These are phyloP conservation scores for Hypoxylon rubiginosum DNA, from an alignment of 2,329 filamentous ascomycete species.

Conservation along the genomic window DNA sequence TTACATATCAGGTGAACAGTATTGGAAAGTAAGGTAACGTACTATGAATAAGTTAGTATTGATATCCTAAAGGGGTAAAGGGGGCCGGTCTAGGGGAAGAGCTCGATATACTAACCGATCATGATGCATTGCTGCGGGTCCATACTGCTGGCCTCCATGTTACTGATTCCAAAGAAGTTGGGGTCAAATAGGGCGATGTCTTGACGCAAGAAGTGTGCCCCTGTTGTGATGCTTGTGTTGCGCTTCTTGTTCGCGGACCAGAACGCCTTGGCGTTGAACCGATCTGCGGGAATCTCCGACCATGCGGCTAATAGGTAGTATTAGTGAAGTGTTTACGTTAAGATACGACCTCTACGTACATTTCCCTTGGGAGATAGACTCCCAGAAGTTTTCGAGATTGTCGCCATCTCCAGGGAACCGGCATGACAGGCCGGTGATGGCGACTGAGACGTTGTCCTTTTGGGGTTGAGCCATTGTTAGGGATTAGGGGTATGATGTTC, in stretches of 20 bases:
- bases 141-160: conserved; percentile 2
- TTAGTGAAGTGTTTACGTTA: neutral
- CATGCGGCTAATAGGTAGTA: conserved; percentile 31
- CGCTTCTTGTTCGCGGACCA: conserved; percentile 41
- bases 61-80: neutral
- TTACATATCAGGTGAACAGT: neutral
- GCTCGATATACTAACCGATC: neutral
- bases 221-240: conserved; percentile 29
- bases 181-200: conserved; percentile 5
- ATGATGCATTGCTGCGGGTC: conserved; percentile 6
- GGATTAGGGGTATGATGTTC: neutral
- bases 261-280: conserved; percentile 40
- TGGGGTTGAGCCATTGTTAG: neutral
- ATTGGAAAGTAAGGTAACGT: neutral
- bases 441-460: conserved; percentile 32
- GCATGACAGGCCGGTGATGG: conserved; percentile 50
- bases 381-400: conserved; percentile 45
- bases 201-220: conserved; percentile 8
- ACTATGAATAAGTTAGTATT: neutral
- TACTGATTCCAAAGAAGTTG: conserved; percentile 8
- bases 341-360: neutral
- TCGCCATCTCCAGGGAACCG: conserved; percentile 47
- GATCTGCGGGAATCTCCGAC: conserved; percentile 40
- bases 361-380: conserved; percentile 42
- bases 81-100: neutral